These are phyloP conservation scores for Medicago arabica DNA, from an alignment of 306 rosid species.

Conservation along the genomic window DNA sequence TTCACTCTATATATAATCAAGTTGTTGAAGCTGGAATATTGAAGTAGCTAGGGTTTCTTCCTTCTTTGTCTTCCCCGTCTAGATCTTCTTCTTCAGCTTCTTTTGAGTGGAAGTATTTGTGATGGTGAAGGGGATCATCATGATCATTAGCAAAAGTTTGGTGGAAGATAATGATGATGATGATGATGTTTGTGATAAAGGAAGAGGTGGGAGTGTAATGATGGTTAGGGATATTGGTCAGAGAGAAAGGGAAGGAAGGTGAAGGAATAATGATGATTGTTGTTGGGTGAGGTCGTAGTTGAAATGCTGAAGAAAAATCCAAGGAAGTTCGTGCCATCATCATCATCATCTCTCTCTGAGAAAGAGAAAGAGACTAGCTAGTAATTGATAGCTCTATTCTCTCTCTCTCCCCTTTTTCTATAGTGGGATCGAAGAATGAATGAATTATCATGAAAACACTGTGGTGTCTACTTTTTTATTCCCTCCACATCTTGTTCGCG, in stretches of 20 bases:
- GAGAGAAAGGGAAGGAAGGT: slow-evolving; percentile 54
- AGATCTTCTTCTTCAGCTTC: slow-evolving; percentile 37
- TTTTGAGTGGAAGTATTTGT: slow-evolving; percentile 12
- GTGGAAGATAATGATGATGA: slow-evolving; percentile 45
- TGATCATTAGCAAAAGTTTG: slow-evolving; percentile 32
- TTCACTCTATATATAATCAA: slow-evolving; percentile 27
- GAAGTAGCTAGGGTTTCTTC: slow-evolving; percentile 55
- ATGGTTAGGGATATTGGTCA: slow-evolving; percentile 53
- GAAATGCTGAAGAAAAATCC: slow-evolving; percentile 62
- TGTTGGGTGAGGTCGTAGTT: slow-evolving; percentile 54
- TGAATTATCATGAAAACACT: slow-evolving; percentile 52
- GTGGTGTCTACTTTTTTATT: slow-evolving; percentile 52
- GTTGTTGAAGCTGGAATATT: slow-evolving; percentile 14
- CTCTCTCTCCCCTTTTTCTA: slow-evolving; percentile 38
- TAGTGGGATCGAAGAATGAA: slow-evolving; percentile 39
- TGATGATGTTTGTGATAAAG: slow-evolving; percentile 53
- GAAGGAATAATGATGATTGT: slow-evolving; percentile 83
- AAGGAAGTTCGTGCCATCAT: slow-evolving; percentile 60
- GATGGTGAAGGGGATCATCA: slow-evolving; percentile 36
- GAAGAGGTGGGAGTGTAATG: slow-evolving; percentile 67
- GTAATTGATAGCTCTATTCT: slow-evolving; percentile 34
- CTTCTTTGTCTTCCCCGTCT: slow-evolving; percentile 40
- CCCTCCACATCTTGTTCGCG: slow-evolving; percentile 45
- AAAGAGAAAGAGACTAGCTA: slow-evolving; percentile 45
- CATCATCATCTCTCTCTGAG: neutral